Evolutionary conservation across 1,284 basidiomycete genomes (phyloP), one percentile per base, ranked within the genome.

Genomic region (Sphagnurus paluster): DNA sequence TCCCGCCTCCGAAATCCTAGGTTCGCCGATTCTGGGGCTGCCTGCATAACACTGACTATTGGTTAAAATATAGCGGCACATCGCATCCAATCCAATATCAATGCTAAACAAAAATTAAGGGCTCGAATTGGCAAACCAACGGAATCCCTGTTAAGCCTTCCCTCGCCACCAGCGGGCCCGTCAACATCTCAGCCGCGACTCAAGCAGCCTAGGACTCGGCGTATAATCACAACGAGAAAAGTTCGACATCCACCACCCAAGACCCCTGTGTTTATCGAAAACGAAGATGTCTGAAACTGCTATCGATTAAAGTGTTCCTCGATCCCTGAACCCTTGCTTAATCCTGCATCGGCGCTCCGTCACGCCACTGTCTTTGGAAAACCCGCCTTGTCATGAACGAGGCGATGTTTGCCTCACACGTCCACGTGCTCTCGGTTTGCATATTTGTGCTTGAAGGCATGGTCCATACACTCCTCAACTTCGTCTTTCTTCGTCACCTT

Each of bases 21-120:
- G 50, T 52, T 44, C 36, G 44, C 44, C 10, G 9, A 8, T 13
- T 43, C 21, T 11, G 10, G 4, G 19, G 11, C n/a, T 14, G n/a
- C 13, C 16, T 33, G 25, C 8, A 26, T 30, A n/a, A 2, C 26
- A 36, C 32, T 40, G 14, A 46, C 9, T 26, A 10, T 20, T n/a
- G 24, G 30, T 10, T 4, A 11, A 1, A 13, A 26, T 25, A 11
- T 13, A 53, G 50, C 41, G 14, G 38, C 37, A 13, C 50, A 53
- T 17, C 44, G 55, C 25, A 46, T 57, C 8, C 48, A 48, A 25
- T 21, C 24, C 11, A 48, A 41, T 30, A 19, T 30, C 33, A 19
- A 21, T 17, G 48, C 49, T 9, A 52, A 47, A 46, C 32, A 51
- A 26, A 42, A 48, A 17, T 25, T 46, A 4, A 43, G 29, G 32